Evolutionary conservation across 179 eudicot genomes (phyloP).

Genomic region (Vitellaria paradoxa): DNA sequence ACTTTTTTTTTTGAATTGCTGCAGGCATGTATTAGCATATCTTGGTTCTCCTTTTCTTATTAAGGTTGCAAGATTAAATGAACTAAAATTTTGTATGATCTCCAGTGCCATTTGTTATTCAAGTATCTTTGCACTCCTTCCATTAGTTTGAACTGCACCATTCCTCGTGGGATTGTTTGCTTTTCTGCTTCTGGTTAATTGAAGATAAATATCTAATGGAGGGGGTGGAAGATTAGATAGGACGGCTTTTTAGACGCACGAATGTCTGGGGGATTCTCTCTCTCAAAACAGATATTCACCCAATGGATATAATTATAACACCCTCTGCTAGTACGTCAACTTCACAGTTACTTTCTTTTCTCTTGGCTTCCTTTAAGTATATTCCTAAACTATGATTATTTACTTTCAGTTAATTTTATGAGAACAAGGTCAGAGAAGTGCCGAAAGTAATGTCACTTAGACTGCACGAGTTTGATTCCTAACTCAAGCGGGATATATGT

Average conservation of each 20-base stretch:
- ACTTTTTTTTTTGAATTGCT: neutral
- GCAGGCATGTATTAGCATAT: neutral
- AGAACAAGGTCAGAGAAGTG: too few species aligned
- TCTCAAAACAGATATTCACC: neutral
- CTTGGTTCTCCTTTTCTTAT: too few species aligned
- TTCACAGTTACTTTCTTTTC: neutral
- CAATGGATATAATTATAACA: neutral
- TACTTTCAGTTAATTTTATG: too few species aligned
- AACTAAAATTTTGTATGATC: neutral
- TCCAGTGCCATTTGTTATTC: neutral
- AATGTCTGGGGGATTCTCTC: neutral
- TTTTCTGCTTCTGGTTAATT: too few species aligned
- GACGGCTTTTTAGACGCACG: neutral
- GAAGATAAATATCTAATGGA: neutral
- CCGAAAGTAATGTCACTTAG: too few species aligned
- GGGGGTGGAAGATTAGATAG: neutral
- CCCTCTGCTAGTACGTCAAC: neutral
- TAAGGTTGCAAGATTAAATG: neutral
- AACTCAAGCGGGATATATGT: too few species aligned
- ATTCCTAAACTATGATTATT: too few species aligned
- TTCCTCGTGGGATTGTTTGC: too few species aligned
- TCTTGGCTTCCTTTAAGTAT: too few species aligned
- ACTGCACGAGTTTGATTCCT: too few species aligned
- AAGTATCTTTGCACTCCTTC: neutral
- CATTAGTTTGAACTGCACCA: neutral